Percentiles rank a stretch among this genome's conserved stretches.
These are phyloP conservation scores for Colletotrichum godetiae DNA, from an alignment of 2,329 filamentous ascomycete species.

Conservation along the genomic window DNA sequence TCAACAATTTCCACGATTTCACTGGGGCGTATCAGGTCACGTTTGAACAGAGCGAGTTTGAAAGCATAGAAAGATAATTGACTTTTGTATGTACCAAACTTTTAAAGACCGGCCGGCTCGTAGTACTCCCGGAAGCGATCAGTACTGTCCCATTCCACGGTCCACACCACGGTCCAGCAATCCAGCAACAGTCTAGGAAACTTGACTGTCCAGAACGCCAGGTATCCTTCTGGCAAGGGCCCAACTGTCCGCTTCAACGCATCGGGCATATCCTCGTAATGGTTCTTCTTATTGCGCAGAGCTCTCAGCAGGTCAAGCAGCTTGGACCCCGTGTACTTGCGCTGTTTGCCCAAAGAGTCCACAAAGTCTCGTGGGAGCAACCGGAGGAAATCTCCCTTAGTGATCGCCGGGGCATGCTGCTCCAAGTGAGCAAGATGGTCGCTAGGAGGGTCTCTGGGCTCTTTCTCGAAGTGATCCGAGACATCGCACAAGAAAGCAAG, in stretches of 20 bases:
- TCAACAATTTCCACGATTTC: neutral
- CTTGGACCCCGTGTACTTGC: slow-evolving; percentile 88
- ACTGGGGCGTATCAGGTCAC: neutral
- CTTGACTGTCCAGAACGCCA: slow-evolving; percentile 82
- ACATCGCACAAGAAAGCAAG: slow-evolving; percentile 95
- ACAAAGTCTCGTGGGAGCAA: slow-evolving; percentile 84
- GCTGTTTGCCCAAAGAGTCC: slow-evolving; percentile 90
- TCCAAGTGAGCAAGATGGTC: slow-evolving; percentile 71
- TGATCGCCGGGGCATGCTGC: slow-evolving; percentile 61
- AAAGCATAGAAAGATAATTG: neutral
- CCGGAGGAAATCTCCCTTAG: slow-evolving; percentile 81
- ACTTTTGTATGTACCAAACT: neutral
- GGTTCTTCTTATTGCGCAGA: slow-evolving; percentile 94
- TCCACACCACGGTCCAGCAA: slow-evolving; percentile 81
- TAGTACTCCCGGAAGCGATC: slow-evolving; percentile 82
- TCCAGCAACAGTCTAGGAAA: slow-evolving; percentile 84
- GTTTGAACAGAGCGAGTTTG: neutral
- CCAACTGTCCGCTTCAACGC: slow-evolving; percentile 78
- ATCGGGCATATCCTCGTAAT: slow-evolving; percentile 96
- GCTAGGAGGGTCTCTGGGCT: slow-evolving; percentile 85
- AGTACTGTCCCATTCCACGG: slow-evolving; percentile 70
- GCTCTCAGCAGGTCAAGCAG: slow-evolving; percentile 90
- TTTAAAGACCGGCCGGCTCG: slow-evolving; percentile 53
- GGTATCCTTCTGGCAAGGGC: slow-evolving; percentile 80
- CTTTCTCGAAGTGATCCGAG: slow-evolving; percentile 95